A percentile compares a stretch with the other conserved stretches of the same genome.
Evolutionary conservation across 2,329 filamentous ascomycete genomes (phyloP).

Genomic region (Stagonosporopsis vannaccii): DNA sequence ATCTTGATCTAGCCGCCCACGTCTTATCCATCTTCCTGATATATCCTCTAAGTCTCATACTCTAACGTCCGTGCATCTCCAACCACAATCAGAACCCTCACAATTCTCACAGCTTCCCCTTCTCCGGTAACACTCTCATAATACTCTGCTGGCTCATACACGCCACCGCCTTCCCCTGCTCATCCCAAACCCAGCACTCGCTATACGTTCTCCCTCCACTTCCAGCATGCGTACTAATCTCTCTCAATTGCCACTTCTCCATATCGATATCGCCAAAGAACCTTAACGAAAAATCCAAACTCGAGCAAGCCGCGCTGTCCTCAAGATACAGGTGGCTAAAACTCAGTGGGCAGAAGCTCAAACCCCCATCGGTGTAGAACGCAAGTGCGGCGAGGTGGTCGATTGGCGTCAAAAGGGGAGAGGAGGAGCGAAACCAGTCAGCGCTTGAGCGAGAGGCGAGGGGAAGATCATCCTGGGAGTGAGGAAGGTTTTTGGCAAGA

Average conservation of each 20-base stretch:
- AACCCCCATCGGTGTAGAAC: slow-evolving; percentile 56
- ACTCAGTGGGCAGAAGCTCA: slow-evolving; percentile 55
- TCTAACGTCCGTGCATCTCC: background rate
- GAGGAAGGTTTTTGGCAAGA: slow-evolving; percentile 42
- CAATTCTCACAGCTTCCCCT: slow-evolving; percentile 22
- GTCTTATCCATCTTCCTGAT: background rate
- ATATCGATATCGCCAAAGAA: slow-evolving; percentile 53
- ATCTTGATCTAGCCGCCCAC: background rate
- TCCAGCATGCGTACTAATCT: slow-evolving; percentile 51
- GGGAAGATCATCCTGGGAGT: slow-evolving; percentile 50
- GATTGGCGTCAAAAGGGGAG: slow-evolving; percentile 23
- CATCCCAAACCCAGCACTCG: slow-evolving; percentile 57
- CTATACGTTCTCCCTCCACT: slow-evolving; percentile 55
- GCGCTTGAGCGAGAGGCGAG: slow-evolving; percentile 44
- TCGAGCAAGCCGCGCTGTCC: slow-evolving; percentile 55
- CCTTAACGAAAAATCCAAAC: slow-evolving; percentile 60
- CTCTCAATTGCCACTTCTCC: slow-evolving; percentile 54
- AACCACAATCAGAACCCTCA: background rate
- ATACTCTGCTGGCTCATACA: slow-evolving; percentile 59
- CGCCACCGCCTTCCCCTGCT: slow-evolving; percentile 55
- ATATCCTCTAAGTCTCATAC: background rate
- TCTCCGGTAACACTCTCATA: slow-evolving; percentile 28
- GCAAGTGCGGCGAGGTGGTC: slow-evolving; percentile 52
- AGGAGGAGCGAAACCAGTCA: slow-evolving; percentile 52
- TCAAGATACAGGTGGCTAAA: slow-evolving; percentile 55